phyloP scores from a whole-genome alignment of 1,284 basidiomycete genomes.

The Pholiota adiposa region DNA sequence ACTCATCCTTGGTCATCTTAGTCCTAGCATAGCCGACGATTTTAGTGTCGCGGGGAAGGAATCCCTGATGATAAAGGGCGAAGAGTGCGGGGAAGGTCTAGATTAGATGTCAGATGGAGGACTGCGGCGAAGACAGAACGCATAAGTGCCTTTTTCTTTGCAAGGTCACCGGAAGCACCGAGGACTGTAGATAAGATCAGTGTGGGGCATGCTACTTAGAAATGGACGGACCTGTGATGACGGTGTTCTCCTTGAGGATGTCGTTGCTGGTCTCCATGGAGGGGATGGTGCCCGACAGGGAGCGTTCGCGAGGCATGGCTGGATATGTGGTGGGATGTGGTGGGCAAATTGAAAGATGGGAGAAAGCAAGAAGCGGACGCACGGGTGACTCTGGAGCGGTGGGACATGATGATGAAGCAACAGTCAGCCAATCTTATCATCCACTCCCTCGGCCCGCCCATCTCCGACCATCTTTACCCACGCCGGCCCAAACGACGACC shows the following conservation, averaged over 20 bases:
- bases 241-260: slow-evolving; percentile 82
- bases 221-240: slow-evolving; percentile 74
- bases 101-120: slow-evolving; percentile 8
- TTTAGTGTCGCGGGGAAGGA: slow-evolving; percentile 82
- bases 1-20: slow-evolving; percentile 90
- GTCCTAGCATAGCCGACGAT: slow-evolving; percentile 96
- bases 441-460: slow-evolving; percentile 20
- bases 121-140: not conserved
- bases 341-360: slow-evolving; percentile 15
- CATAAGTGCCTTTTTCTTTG: slow-evolving; percentile 91
- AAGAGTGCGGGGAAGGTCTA: slow-evolving; percentile 96
- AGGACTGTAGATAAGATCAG: slow-evolving; percentile 62
- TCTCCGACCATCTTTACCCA: slow-evolving; percentile 19
- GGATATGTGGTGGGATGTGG: slow-evolving; percentile 7
- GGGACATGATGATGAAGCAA: slow-evolving; percentile 15
- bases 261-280: slow-evolving; percentile 81
- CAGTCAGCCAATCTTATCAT: slow-evolving; percentile 27
- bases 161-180: slow-evolving; percentile 96
- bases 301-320: slow-evolving; percentile 51
- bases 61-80: slow-evolving; percentile 79
- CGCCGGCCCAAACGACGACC: slow-evolving; percentile 16
- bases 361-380: slow-evolving; percentile 8
- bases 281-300: slow-evolving; percentile 81
- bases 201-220: slow-evolving; percentile 19
- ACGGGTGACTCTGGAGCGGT: slow-evolving; percentile 18